phyloP scores from a whole-genome alignment of 495 filamentous ascomycete genomes.

The Bryoglossum gracile region DNA sequence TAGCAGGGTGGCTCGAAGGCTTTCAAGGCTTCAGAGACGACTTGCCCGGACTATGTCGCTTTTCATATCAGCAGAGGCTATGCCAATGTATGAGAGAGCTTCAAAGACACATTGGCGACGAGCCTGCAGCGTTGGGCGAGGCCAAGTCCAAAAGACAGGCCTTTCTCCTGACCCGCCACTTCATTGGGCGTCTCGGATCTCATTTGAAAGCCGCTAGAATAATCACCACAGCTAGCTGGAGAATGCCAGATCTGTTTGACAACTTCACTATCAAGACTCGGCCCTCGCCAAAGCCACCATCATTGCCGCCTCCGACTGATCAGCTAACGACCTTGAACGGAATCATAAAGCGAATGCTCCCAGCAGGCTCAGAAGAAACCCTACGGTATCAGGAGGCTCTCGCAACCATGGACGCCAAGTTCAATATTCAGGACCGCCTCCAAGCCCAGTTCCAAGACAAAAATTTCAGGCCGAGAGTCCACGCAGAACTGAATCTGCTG shows the following conservation, averaged over 20 bases:
- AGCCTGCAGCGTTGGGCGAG: neutral
- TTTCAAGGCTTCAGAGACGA: neutral
- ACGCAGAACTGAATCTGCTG: constrained; percentile 6
- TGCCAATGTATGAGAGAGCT: constrained; percentile 3
- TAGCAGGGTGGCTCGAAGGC: constrained; percentile 6
- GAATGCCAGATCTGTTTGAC: constrained; percentile 7
- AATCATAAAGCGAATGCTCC: constrained; percentile 1
- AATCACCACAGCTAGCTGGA: neutral
- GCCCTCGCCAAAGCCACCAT: neutral
- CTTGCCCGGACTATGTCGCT: neutral
- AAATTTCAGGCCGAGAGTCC: constrained; percentile 7
- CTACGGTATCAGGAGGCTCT: neutral
- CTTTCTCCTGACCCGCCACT: constrained; percentile 1
- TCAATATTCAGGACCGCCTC: constrained; percentile 1
- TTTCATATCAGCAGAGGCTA: neutral
- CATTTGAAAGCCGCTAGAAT: constrained; percentile 9
- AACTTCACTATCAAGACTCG: constrained; percentile 1
- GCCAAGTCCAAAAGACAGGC: neutral
- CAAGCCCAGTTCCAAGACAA: neutral
- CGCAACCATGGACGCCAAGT: neutral
- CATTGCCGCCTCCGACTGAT: neutral
- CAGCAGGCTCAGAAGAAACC: neutral
- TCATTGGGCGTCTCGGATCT: constrained; percentile 13
- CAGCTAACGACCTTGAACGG: neutral
- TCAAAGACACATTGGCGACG: neutral